These are phyloP conservation scores for Scytalidium sp. DNA, from an alignment of 2,329 filamentous ascomycete species.

Conservation along the genomic window DNA sequence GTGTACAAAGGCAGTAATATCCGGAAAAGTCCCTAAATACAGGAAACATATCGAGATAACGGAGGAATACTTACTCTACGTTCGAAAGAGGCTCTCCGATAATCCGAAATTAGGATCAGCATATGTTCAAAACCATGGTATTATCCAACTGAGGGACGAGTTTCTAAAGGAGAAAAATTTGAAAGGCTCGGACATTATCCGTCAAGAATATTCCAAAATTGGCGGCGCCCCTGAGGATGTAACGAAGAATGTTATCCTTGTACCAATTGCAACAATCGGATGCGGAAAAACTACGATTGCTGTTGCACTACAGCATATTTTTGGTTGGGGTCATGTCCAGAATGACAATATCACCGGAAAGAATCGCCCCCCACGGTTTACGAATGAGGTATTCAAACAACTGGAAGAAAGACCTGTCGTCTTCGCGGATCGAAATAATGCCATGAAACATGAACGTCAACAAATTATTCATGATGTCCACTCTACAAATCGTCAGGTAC, in stretches of 20 bases:
- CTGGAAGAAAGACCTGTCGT: constrained; percentile 68
- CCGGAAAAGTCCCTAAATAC: constrained; percentile 68
- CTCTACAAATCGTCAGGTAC: constrained; percentile 57
- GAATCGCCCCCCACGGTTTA: constrained; percentile 75
- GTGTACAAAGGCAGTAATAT: constrained; percentile 86
- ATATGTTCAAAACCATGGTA: constrained; percentile 89
- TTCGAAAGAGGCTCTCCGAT: constrained; percentile 66
- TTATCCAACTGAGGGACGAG: constrained; percentile 84
- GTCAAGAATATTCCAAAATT: constrained; percentile 59
- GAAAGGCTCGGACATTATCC: constrained; percentile 85
- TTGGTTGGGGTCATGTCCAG: constrained; percentile 89
- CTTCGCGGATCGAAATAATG: constrained; percentile 92
- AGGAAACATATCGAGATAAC: constrained; percentile 90
- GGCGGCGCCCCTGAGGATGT: constrained; percentile 51
- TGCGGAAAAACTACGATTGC: constrained; percentile 96
- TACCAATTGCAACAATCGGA: constrained; percentile 88
- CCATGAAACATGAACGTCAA: constrained; percentile 79
- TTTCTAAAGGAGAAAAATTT: constrained; percentile 82
- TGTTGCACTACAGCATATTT: constrained; percentile 75
- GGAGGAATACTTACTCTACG: constrained; percentile 84
- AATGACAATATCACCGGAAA: constrained; percentile 93
- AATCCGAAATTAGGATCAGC: constrained; percentile 65
- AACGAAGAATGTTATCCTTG: constrained; percentile 70
- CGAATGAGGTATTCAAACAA: constrained; percentile 62
- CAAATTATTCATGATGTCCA: constrained; percentile 82